phyloP scores from a whole-genome alignment of 176 grass and related monocot species.

The Triticum aestivum region IWGSC_CS_RefSeq_v2.1 NC_057804.1:645436543-645437042 shows the following conservation, averaged over 20 bases:
- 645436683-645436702: no score
- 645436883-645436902: conserved; percentile 39
- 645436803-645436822: conserved; percentile 57
- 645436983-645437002: conserved; percentile 53
- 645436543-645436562: conserved; percentile 66
- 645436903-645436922: neutral
- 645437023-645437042: conserved; percentile 31
- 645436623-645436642: no score
- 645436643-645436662: no score
- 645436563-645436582: conserved; percentile 65
- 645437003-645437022: conserved; percentile 24
- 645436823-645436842: conserved; percentile 57
- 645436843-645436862: conserved; percentile 46
- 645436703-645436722: no score
- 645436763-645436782: neutral
- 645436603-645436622: neutral
- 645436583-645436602: neutral
- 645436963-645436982: neutral
- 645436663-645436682: no score
- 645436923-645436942: neutral
- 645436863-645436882: conserved; percentile 56
- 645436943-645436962: neutral
- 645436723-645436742: no score
- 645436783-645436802: neutral
- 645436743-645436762: no score